Evolutionary conservation across 371 early-diverging fungal species (phyloP), one percentile per base, ranked within the genome.

Genomic region (Lichtheimia corymbifera): DNA sequence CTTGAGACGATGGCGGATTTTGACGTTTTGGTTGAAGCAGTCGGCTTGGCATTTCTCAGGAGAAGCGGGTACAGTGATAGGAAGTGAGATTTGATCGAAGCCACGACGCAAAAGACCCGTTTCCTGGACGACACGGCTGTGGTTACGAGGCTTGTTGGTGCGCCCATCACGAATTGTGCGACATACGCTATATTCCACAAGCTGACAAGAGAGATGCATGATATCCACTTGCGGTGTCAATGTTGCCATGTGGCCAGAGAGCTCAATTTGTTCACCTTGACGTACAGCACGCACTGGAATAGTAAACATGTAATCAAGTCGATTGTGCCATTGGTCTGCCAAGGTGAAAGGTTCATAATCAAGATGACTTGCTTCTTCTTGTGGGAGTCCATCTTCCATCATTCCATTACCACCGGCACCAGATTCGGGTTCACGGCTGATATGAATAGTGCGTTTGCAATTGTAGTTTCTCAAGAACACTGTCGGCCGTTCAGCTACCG

Each of bases 171-270:
- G 47, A n/a, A 47, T 47, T 5, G 22, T 18, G 17, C 57, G 57
- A 59, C 66, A 74, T 14, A 69, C 61, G 53, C 64, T 67, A 55
- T 73, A 79, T 59, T 76, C 80, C 47, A 73, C 76, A 30, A 74
- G 61, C 0, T 65, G 63, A 47, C 72, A 74, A 17, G 64, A 58
- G 6, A 76, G 40, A 53, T 64, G 60, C 17, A 70, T 68, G 13
- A 79, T 59, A 42, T 59, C 54, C 2, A 76, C 45, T 20, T 63
- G 28, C 17, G 62, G 50, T 2, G 62, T 60, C 5, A 74, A 55
- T 12, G 79, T 67, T 15, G 66, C 67, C 13, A 76, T 58, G 17
- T 59, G 66, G 12, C 72, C 60, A 4, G 65, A 59, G 2, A 79
- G 61, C 2, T 67, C 71, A 14, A 79, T 62, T 18, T 59, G 51